Base-by-base conservation (phyloP, 2,329 filamentous ascomycete species). In the Malbranchea zuffiana region DNA sequence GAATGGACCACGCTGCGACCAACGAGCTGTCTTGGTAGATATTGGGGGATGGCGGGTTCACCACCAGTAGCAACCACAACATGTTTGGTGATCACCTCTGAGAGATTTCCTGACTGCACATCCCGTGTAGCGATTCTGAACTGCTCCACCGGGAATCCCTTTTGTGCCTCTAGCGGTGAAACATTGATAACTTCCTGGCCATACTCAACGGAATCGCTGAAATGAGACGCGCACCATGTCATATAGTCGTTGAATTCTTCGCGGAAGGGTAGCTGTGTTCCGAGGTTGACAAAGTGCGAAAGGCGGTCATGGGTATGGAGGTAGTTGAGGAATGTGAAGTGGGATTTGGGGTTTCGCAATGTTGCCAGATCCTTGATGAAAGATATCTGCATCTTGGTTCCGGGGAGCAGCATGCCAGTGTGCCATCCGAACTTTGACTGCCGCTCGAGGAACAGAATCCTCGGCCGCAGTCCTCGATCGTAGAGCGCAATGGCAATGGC, bases 271-370 rank as follows among this genome's bases (percentile, higher is more conserved):
- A 92, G 63, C 64, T 95, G 95, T 1, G 88, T 95, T 51, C 75
- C 72, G 32, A 96, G 65, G 62, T 96, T 96, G 50, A 82, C 86
- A 53, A 96, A 96, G 48, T 88, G 78, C 32, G 93, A 75, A 25
- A 96, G 70, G n/a, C 88, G 74, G 39, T 72, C 71, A 50, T 92
- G 80, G 49, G 73, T 63, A 63, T 92, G 82, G 8, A 96, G 74
- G 59, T 96, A 96, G 63, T 95, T 95, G 54, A 94, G 68, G 63
- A 95, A 96, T 10, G 88, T 96, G 61, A 96, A 96, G 51, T 86
- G 74, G 47, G 43, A 45, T 83, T 81, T 75, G 5, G 88, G 88
- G 56, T 96, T 79, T 40, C 88, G 74, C 48, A 94, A 69, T 3
- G 84, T 90, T 3, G 88, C 88, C 59, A 96, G 74, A 56, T 96